Evolutionary conservation across 768 basidiomycete species (phyloP).

Genomic region (Panaeolus cyanescens): DNA sequence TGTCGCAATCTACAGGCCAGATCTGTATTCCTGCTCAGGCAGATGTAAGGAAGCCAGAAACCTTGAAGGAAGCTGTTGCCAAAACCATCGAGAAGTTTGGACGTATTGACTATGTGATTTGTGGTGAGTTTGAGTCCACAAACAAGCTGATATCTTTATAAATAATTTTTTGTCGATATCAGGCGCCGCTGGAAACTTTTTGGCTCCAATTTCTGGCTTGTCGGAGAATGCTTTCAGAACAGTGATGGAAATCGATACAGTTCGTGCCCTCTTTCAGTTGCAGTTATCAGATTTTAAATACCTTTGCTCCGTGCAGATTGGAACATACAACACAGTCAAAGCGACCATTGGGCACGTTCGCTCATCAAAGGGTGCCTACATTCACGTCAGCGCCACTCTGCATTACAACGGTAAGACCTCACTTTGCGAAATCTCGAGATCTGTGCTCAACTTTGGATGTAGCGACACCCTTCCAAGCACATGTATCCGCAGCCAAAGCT

Average conservation of each 20-base stretch:
- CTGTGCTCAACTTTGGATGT: constrained; percentile 15
- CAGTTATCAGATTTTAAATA: background rate
- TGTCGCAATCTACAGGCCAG: constrained; percentile 69
- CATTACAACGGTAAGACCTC: constrained; percentile 71
- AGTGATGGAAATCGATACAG: constrained; percentile 93
- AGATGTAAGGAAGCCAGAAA: constrained; percentile 80
- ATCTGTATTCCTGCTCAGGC: constrained; percentile 73
- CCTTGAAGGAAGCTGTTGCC: constrained; percentile 74
- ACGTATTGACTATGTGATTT: constrained; percentile 92
- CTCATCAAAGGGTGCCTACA: constrained; percentile 74
- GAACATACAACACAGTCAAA: constrained; percentile 94
- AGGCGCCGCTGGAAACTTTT: constrained; percentile 97
- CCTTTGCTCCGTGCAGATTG: constrained; percentile 51
- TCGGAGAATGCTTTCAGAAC: constrained; percentile 92
- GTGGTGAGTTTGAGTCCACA: constrained; percentile 52
- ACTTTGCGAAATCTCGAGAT: constrained; percentile 8
- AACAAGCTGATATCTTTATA: background rate
- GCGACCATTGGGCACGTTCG: constrained; percentile 81
- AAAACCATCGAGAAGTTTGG: constrained; percentile 79
- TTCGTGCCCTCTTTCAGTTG: constrained; percentile 31
- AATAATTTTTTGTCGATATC: constrained; percentile 6
- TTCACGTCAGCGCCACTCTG: constrained; percentile 87
- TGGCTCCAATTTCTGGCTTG: constrained; percentile 80
- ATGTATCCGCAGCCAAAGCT: constrained; percentile 95
- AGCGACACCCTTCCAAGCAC: constrained; percentile 87